Percentiles rank a stretch among this genome's conserved stretches.
Evolutionary conservation across 352 stramenopile genomes (phyloP).

Genomic region (Vaucheria bursata): DNA sequence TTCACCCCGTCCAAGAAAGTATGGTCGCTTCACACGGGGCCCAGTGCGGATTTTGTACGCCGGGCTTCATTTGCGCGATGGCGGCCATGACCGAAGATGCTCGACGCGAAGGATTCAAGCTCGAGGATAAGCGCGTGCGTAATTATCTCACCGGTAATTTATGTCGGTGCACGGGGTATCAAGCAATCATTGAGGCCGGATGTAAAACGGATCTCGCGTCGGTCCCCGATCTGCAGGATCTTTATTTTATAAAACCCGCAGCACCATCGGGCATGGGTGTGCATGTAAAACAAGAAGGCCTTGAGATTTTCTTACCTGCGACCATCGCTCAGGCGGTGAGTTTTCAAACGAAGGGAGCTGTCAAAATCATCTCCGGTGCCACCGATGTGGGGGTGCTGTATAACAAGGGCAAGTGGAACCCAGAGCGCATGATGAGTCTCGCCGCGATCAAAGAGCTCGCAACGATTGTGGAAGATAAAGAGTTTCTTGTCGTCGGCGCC

Average conservation of each 20-base stretch:
- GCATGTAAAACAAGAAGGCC: not conserved
- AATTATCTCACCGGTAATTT: constrained; percentile 2
- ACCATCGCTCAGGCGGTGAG: not conserved
- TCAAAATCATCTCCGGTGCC: not conserved
- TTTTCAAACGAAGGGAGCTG: not conserved
- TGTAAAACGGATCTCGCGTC: not conserved
- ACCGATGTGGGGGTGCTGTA: not conserved
- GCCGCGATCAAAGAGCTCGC: not conserved
- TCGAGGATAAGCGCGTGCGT: not conserved
- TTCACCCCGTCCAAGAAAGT: constrained; percentile 2
- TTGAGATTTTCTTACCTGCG: not conserved
- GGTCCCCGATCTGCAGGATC: not conserved
- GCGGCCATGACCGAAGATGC: not conserved
- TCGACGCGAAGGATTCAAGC: not conserved
- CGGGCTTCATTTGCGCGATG: not conserved
- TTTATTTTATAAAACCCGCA: not conserved
- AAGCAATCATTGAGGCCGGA: not conserved
- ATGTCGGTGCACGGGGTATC: not conserved
- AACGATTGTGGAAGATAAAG: not conserved
- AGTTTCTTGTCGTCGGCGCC: not conserved
- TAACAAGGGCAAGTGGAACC: not conserved
- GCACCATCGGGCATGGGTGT: too few species aligned
- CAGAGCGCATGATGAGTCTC: not conserved
- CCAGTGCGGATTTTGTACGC: not conserved
- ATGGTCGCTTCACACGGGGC: not conserved